Conservation (phyloP, 139 green algal genomes). For the Chlorella vulgaris region DNA sequence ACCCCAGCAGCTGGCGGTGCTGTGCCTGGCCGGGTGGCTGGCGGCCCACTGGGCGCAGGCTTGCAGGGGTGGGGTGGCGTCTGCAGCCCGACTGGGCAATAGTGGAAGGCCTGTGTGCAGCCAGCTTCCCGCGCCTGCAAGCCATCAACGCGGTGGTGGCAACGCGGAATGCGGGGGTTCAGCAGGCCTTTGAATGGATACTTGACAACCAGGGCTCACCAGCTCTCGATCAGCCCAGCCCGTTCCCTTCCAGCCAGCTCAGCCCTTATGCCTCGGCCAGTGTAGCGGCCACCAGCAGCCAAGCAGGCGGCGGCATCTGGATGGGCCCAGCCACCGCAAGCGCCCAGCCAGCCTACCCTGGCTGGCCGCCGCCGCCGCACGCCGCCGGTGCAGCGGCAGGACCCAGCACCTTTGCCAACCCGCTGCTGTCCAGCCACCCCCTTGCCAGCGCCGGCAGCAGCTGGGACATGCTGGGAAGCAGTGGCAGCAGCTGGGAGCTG, state of each 20-base stretch:
- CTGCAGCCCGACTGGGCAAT: slow-evolving; percentile 15
- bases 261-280: not conserved
- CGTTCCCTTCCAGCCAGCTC: too few relatives aligned
- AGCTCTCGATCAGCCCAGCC: slow-evolving; percentile 5
- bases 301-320: not conserved
- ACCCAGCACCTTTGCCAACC: not conserved
- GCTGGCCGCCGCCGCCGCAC: too few relatives aligned
- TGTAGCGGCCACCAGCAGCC: not conserved
- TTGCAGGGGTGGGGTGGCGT: not conserved
- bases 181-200: slow-evolving; percentile 50
- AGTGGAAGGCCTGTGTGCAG: slow-evolving; percentile 34
- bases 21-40: not conserved
- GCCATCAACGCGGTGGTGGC: slow-evolving; percentile 34
- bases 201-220: slow-evolving; percentile 24
- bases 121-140: slow-evolving; percentile 38
- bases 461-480: not conserved
- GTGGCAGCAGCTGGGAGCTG: not conserved
- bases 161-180: slow-evolving; percentile 38
- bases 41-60: not conserved
- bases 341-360: not conserved
- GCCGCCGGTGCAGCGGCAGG: not conserved
- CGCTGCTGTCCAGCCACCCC: not conserved
- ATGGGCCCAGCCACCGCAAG: not conserved
- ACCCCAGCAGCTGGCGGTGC: not conserved
- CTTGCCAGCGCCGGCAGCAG: not conserved